Evolutionary conservation across 169 alveolate species (phyloP), one percentile per base, ranked within the genome.

Genomic region (Theileria sp.): DNA sequence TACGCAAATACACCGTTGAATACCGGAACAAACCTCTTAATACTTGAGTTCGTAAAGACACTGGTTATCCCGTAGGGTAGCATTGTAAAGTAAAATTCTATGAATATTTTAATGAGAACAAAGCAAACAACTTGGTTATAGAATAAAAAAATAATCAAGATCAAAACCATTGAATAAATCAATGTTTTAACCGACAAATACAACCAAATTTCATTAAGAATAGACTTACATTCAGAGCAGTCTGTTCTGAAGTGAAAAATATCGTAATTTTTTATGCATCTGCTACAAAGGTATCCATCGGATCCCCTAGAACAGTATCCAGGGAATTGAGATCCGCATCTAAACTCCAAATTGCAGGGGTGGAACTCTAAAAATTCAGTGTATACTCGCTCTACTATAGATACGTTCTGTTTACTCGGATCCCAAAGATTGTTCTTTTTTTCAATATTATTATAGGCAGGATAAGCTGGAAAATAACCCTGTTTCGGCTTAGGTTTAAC

Each of bases 231-330:
- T 50, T 19, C 21, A 19, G 58, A 0, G 62, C 91, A 85, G 25
- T n/a, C 30, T 73, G 85, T 74, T 19, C 91, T 77, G 87, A 74
- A 85, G 74, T 70, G 54, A 0, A 26, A 13, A 15, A 67, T 70
- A 54, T 74, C 82, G 68, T 73, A 75, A 8, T 81, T 77, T 19
- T 19, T 19, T 50, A 74, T 61, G 61, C 95, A 91, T 28, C 74
- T 77, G 75, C 72, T 78, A 67, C 95, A 91, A 64, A 88, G 76
- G 79, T 91, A 91, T 34, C 95, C 95, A 30, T 67, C 86, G 21
- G 93, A 86, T n/a, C 95, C 95, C 28, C 60, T 67, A 19, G 58
- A 72, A 66, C 95, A 91, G 51, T 77, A 58, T 0, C 60, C 28
- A 0, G 51, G 54, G 51, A 58, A 62, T 25, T n/a, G 30, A 21